Evolutionary conservation across 2,329 filamentous ascomycete species (phyloP).

Genomic region (Beauveria australis): DNA sequence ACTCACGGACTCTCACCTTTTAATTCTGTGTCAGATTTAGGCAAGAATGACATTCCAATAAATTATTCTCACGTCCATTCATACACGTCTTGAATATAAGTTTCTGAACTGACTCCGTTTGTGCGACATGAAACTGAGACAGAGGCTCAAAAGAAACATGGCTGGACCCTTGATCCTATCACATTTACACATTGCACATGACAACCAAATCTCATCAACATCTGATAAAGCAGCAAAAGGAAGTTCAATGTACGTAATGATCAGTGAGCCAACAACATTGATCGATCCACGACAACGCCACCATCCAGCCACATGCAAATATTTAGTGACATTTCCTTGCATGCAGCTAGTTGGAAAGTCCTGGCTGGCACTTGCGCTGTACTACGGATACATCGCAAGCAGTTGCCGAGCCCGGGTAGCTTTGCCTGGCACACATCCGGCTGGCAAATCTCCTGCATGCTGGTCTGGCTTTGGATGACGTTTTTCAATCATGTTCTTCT

Average conservation of each 20-base stretch:
- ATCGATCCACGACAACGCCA: not conserved
- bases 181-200: not conserved
- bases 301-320: not conserved
- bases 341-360: not conserved
- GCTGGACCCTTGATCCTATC: not conserved
- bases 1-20: too few relatives aligned
- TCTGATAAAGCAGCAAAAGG: not conserved
- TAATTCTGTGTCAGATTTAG: too few relatives aligned
- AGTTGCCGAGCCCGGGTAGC: not conserved
- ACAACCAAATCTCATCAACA: not conserved
- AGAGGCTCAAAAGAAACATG: not conserved
- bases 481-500: too few relatives aligned
- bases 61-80: too few relatives aligned
- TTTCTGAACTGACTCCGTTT: not conserved
- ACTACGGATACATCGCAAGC: too few relatives aligned
- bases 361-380: not conserved
- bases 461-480: too few relatives aligned
- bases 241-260: too few relatives aligned
- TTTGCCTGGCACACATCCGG: too few relatives aligned
- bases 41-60: too few relatives aligned
- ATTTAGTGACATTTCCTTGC: not conserved
- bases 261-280: too few relatives aligned
- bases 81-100: not conserved
- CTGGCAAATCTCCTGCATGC: too few relatives aligned
- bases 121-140: constrained; percentile 1